Evolutionary conservation across 2,329 filamentous ascomycete genomes (phyloP).

Genomic region (Parastagonospora nodorum): DNA sequence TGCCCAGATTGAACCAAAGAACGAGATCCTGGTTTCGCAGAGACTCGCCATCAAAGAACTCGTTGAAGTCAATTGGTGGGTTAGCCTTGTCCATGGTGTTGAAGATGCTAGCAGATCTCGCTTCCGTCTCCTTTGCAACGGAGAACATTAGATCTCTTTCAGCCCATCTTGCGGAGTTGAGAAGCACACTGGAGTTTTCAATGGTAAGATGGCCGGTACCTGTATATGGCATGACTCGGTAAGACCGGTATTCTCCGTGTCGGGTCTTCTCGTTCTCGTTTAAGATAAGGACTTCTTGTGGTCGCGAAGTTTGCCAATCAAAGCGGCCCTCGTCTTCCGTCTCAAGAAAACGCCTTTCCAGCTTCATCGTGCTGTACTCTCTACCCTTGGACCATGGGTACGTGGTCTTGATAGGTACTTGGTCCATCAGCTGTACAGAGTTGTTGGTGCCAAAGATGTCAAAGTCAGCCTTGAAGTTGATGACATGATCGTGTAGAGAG

Average conservation of each 20-base stretch:
- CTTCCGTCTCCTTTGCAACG: slow-evolving; percentile 57
- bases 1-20: slow-evolving; percentile 56
- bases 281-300: slow-evolving; percentile 53
- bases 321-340: slow-evolving; percentile 42
- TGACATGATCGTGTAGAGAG: slow-evolving; percentile 43
- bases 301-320: slow-evolving; percentile 53
- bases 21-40: slow-evolving; percentile 46
- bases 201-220: slow-evolving; percentile 50
- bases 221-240: slow-evolving; percentile 43
- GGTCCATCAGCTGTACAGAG: slow-evolving; percentile 32
- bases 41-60: slow-evolving; percentile 54
- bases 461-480: slow-evolving; percentile 46
- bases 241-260: slow-evolving; percentile 58
- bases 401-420: neutral
- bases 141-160: slow-evolving; percentile 57
- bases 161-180: slow-evolving; percentile 54
- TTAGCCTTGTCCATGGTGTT: slow-evolving; percentile 53
- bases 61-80: slow-evolving; percentile 56
- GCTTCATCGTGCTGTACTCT: slow-evolving; percentile 57
- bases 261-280: slow-evolving; percentile 55
- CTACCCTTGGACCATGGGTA: slow-evolving; percentile 57
- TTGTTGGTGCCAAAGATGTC: slow-evolving; percentile 40
- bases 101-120: slow-evolving; percentile 49
- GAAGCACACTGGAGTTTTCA: slow-evolving; percentile 52
- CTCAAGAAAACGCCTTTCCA: slow-evolving; percentile 48